Percentiles rank a stretch among this genome's conserved stretches.
phyloP scores from a whole-genome alignment of 352 stramenopile genomes.

The Globisporangium solare region DNA sequence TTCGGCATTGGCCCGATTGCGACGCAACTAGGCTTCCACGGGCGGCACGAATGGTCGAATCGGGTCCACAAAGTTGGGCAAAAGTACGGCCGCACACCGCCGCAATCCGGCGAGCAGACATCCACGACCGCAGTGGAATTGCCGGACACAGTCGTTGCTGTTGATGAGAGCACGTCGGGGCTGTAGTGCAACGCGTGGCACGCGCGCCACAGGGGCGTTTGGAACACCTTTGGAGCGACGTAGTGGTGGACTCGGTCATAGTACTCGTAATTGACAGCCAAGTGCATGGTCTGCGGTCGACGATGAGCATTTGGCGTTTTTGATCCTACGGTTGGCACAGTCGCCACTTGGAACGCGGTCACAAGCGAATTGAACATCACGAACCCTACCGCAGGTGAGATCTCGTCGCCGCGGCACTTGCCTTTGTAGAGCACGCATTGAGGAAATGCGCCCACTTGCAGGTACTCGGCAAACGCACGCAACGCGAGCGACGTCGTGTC shows the following conservation, averaged over 20 bases:
- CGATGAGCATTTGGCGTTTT: not conserved
- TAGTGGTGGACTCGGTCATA: constrained; percentile 17
- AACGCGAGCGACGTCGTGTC: constrained; percentile 5
- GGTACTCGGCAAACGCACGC: not conserved
- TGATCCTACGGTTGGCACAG: not conserved
- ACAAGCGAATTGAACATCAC: not conserved
- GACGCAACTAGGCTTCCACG: not conserved
- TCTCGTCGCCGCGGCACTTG: not conserved
- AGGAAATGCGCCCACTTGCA: not conserved
- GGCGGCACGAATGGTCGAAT: not conserved
- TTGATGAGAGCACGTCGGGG: not conserved
- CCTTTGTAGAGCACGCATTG: not conserved
- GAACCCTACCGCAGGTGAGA: not conserved
- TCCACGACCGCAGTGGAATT: not conserved
- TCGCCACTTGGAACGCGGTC: not conserved
- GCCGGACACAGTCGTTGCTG: not conserved
- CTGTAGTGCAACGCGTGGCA: constrained; percentile 9
- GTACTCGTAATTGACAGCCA: constrained; percentile 1
- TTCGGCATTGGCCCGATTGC: not conserved
- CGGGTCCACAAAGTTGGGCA: not conserved
- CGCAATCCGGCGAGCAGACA: not conserved
- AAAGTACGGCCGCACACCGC: not conserved
- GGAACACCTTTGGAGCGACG: constrained; percentile 7
- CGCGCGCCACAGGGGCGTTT: constrained; percentile 3
- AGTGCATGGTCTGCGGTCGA: not conserved